Evolutionary conservation across 805 yeast species (phyloP).

Genomic region (Kazachstania viticola): DNA sequence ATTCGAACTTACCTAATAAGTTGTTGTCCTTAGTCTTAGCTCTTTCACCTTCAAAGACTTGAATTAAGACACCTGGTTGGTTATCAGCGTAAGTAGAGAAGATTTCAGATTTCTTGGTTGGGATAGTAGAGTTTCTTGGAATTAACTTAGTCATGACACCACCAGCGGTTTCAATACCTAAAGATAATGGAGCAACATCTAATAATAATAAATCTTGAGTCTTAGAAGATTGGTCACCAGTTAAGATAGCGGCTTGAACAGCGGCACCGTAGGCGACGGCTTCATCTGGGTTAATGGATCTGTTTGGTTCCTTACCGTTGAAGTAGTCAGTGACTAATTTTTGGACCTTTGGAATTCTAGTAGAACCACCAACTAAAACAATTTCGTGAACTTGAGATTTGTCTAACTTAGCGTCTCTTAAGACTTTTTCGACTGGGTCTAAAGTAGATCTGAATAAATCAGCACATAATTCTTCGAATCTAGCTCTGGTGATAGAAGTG

Average conservation of each 20-base stretch:
- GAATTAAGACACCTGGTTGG: conserved; percentile 99
- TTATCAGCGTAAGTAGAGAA: conserved; percentile 98
- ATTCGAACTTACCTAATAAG: conserved; percentile 93
- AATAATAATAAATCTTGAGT: conserved; percentile 92
- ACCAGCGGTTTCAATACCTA: conserved; percentile 99
- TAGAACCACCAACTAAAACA: conserved; percentile 96
- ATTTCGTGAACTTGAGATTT: conserved; percentile 89
- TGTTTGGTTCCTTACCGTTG: conserved; percentile 97
- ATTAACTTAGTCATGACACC: conserved; percentile 99
- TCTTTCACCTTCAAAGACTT: conserved; percentile 98
- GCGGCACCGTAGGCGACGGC: conserved; percentile 99
- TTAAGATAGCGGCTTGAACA: conserved; percentile 93
- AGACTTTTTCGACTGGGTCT: conserved; percentile 94
- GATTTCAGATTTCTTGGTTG: conserved; percentile 95
- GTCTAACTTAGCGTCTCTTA: conserved; percentile 87
- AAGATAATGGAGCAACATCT: conserved; percentile 97
- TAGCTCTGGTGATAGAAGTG: conserved; percentile 96
- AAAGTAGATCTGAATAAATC: conserved; percentile 90
- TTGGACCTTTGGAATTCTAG: conserved; percentile 98
- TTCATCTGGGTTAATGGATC: conserved; percentile 97
- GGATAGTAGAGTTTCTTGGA: conserved; percentile 97
- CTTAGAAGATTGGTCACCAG: conserved; percentile 96
- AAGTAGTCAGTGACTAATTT: conserved; percentile 94
- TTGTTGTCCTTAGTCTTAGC: conserved; percentile 94
- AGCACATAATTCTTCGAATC: conserved; percentile 96